phyloP scores from a whole-genome alignment of 1,284 basidiomycete genomes.

The Boletus austroedulis region DNA sequence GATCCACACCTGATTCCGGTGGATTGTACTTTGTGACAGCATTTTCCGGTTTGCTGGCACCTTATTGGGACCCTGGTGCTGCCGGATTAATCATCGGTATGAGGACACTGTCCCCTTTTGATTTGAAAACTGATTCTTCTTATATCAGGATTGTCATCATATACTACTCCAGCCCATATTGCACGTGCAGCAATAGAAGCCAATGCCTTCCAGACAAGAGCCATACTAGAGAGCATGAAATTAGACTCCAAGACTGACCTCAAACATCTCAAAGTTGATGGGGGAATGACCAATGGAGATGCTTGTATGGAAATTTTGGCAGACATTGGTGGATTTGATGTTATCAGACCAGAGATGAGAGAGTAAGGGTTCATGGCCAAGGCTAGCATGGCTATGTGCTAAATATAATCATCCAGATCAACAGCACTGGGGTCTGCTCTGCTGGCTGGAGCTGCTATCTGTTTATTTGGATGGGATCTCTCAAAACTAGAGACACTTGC shows the following conservation, averaged over 20 bases:
- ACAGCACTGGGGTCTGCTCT: constrained; percentile 97
- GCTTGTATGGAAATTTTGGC: constrained; percentile 90
- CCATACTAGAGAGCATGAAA: constrained; percentile 92
- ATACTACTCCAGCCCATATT: constrained; percentile 92
- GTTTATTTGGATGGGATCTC: constrained; percentile 94
- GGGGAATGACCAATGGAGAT: constrained; percentile 91
- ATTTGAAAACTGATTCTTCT: background rate
- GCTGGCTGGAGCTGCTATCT: constrained; percentile 88
- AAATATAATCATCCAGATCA: constrained; percentile 52
- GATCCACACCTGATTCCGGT: constrained; percentile 75
- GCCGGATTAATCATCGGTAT: constrained; percentile 79
- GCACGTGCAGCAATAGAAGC: constrained; percentile 94
- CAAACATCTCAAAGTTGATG: constrained; percentile 87
- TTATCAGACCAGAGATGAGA: constrained; percentile 92
- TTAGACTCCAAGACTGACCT: constrained; percentile 75
- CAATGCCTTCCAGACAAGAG: constrained; percentile 86
- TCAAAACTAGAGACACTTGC: constrained; percentile 80
- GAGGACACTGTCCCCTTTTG: constrained; percentile 7
- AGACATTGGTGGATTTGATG: constrained; percentile 88
- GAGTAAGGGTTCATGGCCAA: constrained; percentile 60
- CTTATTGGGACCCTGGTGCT: constrained; percentile 90
- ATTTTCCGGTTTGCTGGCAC: constrained; percentile 89
- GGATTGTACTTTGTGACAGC: constrained; percentile 99
- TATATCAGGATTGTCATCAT: constrained; percentile 73
- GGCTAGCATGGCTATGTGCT: background rate